Percentiles rank a stretch among this genome's conserved stretches.
These are phyloP conservation scores for Aleurites moluccanus DNA, from an alignment of 441 rosid genomes.

Conservation along the genomic window DNA sequence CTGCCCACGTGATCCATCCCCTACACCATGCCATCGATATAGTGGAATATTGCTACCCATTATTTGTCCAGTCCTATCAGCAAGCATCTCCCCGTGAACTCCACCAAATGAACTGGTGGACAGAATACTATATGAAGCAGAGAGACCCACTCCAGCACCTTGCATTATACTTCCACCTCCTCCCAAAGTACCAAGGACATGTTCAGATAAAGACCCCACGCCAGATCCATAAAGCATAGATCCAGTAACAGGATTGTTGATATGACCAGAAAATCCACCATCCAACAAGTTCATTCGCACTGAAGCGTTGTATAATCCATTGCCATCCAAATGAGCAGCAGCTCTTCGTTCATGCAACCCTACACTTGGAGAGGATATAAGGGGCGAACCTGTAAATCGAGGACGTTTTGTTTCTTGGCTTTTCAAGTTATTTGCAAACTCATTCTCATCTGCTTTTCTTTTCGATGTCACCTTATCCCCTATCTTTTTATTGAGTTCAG, in stretches of 20 bases:
- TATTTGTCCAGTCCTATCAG: constrained; percentile 27
- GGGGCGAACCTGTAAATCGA: constrained; percentile 38
- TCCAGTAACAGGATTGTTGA: constrained; percentile 37
- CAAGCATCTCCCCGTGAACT: constrained; percentile 30
- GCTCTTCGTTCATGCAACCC: constrained; percentile 42
- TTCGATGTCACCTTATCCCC: constrained; percentile 35
- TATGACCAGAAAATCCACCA: constrained; percentile 45
- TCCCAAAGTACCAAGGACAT: constrained; percentile 26
- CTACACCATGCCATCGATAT: constrained; percentile 29
- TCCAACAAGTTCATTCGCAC: constrained; percentile 27
- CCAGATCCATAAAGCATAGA: constrained; percentile 40
- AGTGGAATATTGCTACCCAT: constrained; percentile 22
- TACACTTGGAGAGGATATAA: constrained; percentile 34
- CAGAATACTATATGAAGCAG: constrained; percentile 20
- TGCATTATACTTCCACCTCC: constrained; percentile 31
- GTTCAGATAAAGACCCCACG: constrained; percentile 39
- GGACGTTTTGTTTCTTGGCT: constrained; percentile 55
- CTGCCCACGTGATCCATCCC: constrained; percentile 33
- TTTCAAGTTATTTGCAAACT: constrained; percentile 28
- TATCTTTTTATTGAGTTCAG: constrained; percentile 42
- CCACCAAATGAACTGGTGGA: constrained; percentile 40
- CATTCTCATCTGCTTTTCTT: constrained; percentile 47
- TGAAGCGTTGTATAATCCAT: constrained; percentile 28
- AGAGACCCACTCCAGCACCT: constrained; percentile 29
- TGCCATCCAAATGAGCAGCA: constrained; percentile 28